A percentile compares a stretch with the other conserved stretches of the same genome.
These are phyloP conservation scores for Rhizophora mangle DNA, from an alignment of 345 rosid genomes.

Conservation along the genomic window DNA sequence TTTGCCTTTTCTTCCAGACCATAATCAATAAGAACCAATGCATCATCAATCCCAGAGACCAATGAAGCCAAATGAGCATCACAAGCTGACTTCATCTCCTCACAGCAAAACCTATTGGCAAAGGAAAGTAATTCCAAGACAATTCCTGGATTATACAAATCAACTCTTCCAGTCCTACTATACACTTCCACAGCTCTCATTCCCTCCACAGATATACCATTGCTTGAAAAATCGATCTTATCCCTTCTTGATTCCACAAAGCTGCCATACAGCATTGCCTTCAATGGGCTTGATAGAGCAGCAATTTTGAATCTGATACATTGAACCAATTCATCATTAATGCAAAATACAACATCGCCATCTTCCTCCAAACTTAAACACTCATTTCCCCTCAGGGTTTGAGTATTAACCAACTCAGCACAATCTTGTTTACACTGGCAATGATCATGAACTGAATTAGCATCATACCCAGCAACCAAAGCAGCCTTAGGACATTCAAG, in stretches of 20 bases:
- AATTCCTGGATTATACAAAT: constrained; percentile 50
- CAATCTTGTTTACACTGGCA: constrained; percentile 38
- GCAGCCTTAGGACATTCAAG: constrained; percentile 62
- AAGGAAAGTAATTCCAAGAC: constrained; percentile 76
- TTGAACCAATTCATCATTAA: constrained; percentile 54
- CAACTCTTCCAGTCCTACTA: constrained; percentile 63
- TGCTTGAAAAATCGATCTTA: constrained; percentile 58
- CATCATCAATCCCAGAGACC: constrained; percentile 52
- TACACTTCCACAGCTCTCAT: constrained; percentile 73
- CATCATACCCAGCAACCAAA: constrained; percentile 43
- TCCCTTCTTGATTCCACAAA: constrained; percentile 58
- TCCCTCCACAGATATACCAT: constrained; percentile 60
- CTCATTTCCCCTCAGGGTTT: constrained; percentile 24
- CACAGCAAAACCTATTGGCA: constrained; percentile 84
- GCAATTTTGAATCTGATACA: constrained; percentile 66
- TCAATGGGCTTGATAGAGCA: constrained; percentile 65
- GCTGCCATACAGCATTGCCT: constrained; percentile 76
- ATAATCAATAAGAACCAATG: constrained; percentile 63
- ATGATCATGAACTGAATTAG: constrained; percentile 38
- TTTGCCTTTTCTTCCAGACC: constrained; percentile 69
- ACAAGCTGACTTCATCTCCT: constrained; percentile 73
- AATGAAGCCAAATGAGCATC: constrained; percentile 75
- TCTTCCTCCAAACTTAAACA: constrained; percentile 39
- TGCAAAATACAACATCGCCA: constrained; percentile 45
- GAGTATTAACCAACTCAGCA: constrained; percentile 9